Conservation (phyloP, 257 asterid genomes). For the Plectranthus barbatus region DNA sequence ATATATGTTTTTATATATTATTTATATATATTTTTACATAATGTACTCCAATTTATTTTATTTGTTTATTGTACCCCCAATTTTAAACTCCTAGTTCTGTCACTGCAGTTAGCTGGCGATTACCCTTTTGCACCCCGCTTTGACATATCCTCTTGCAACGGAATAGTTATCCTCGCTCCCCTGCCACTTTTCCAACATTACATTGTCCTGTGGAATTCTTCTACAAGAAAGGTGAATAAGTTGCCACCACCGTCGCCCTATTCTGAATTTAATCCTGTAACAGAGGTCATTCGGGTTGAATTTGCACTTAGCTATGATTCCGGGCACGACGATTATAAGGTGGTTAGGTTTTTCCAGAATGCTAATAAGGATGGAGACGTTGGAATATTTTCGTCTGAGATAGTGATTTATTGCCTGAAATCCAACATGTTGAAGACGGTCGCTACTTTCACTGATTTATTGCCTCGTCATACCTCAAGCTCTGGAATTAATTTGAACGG, state of each 20-base stretch:
- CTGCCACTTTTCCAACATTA: too few species aligned
- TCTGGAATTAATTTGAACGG: conserved; percentile 27
- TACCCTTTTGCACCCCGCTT: not conserved
- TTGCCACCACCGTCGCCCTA: not conserved
- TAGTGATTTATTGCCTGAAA: conserved; percentile 27
- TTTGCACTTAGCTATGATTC: conserved; percentile 28
- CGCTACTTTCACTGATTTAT: conserved; percentile 3
- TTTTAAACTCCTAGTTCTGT: too few species aligned
- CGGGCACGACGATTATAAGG: conserved; percentile 32
- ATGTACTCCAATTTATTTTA: too few species aligned
- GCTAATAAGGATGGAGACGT: not conserved
- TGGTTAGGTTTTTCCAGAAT: conserved; percentile 16
- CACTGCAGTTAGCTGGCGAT: too few species aligned
- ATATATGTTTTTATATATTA: too few species aligned
- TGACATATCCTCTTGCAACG: not conserved
- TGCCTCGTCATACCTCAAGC: conserved; percentile 10
- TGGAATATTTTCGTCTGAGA: conserved; percentile 1
- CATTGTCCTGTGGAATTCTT: conserved; percentile 15
- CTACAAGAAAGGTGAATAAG: not conserved
- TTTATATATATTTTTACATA: too few species aligned
- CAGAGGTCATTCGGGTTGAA: not conserved
- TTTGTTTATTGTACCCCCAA: too few species aligned
- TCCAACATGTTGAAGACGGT: conserved; percentile 28
- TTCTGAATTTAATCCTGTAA: not conserved
- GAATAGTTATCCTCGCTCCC: not conserved